Evolutionary conservation across 2,329 filamentous ascomycete species (phyloP), one percentile per base, ranked within the genome.

Genomic region (Clarireedia homoeocarpa): DNA sequence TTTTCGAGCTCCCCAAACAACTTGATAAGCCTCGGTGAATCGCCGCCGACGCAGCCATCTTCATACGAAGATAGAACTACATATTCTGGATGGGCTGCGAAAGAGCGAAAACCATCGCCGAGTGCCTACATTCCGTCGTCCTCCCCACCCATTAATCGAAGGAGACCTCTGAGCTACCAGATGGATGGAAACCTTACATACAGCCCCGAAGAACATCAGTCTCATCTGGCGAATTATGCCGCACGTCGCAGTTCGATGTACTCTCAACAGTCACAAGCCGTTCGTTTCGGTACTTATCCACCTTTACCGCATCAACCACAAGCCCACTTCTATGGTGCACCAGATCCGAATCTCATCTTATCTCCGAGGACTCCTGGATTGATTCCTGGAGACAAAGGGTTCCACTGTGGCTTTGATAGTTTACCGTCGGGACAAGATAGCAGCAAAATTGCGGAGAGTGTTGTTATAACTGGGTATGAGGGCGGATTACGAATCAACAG

Each of bases 331-430:
- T 91, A 90, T 68, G 80, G 84, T 46, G 78, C 83, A 0, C 86
- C 88, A 0, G 86, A 91, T 61, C 76, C 91, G 34, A 86, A 92
- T 62, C 75, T 83, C 42, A 74, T 76, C 5, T 66, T 85, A 48
- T 68, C 72, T 62, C 73, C 73, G 53, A 71, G 74, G 15, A 75
- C 74, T 45, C 73, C 77, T 17, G 80, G 79, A 9, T 74, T 85
- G 65, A 79, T 79, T 61, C 79, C 84, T 2, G 85, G 85, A 3
- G 82, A 85, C 39, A 80, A 80, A 46, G 89, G 88, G 6, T 90
- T 88, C 63, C 89, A 86, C 68, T 94, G 89, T 68, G 85, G 86
- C 5, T 91, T 95, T 65, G 91, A 96, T 69, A 83, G 77, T 2
- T 75, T 95, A 45, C 70, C 73, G n/a, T 69, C 66, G 63, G 15